These are phyloP conservation scores for Amanita phalloides DNA, from an alignment of 768 basidiomycete species.

Conservation along the genomic window DNA sequence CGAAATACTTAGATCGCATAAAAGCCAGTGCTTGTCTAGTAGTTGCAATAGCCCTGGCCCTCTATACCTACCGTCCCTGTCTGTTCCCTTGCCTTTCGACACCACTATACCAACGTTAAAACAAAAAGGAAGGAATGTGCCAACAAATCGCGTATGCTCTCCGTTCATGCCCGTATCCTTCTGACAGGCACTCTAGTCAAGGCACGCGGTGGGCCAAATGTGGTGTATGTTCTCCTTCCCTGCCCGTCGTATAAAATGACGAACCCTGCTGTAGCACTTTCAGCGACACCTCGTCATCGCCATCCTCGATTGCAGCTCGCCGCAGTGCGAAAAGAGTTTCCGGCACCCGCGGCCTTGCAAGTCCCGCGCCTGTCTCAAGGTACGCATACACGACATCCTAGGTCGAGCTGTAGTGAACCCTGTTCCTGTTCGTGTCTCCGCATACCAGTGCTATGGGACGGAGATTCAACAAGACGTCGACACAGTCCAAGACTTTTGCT, in stretches of 20 bases:
- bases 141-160: conserved; percentile 61
- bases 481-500: conserved; percentile 61
- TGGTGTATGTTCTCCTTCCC: conserved; percentile 34
- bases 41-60: neutral
- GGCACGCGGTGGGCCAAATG: conserved; percentile 69
- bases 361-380: conserved; percentile 43
- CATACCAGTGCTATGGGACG: conserved; percentile 46
- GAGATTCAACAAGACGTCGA: conserved; percentile 66
- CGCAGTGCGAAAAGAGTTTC: conserved; percentile 52
- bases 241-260: conserved; percentile 5
- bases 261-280: conserved; percentile 44
- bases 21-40: neutral
- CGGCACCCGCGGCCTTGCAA: conserved; percentile 49
- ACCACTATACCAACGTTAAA: neutral
- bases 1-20: neutral
- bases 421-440: neutral
- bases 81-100: too few relatives aligned
- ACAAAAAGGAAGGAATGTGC: conserved; percentile 39
- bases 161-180: neutral
- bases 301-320: conserved; percentile 64
- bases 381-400: conserved; percentile 20
- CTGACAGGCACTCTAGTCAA: conserved; percentile 33
- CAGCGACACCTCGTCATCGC: conserved; percentile 66
- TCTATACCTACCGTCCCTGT: neutral
- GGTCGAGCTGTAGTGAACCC: neutral